These are phyloP conservation scores for Neurospora tetrasperma DNA, from an alignment of 495 filamentous ascomycete species.

Conservation along the genomic window DNA sequence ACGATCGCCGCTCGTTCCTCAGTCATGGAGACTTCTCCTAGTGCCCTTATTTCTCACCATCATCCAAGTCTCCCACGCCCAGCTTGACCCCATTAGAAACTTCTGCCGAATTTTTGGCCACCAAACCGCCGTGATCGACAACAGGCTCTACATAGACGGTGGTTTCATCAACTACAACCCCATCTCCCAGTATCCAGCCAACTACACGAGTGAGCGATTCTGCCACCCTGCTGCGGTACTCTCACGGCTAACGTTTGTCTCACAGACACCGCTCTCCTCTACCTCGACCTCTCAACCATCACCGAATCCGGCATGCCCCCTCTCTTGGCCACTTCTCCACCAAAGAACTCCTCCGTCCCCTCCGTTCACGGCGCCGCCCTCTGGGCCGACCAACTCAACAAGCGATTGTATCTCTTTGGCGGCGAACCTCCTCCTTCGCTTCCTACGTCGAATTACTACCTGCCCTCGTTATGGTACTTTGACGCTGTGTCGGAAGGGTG, in stretches of 20 bases:
- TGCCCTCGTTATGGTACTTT: constrained; percentile 32
- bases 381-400: constrained; percentile 44
- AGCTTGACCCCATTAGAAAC: constrained; percentile 31
- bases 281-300: constrained; percentile 35
- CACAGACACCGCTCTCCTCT: constrained; percentile 35
- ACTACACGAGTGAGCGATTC: constrained; percentile 37
- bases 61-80: not conserved
- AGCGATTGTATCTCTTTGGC: constrained; percentile 42
- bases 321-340: constrained; percentile 35
- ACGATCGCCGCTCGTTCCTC: not conserved
- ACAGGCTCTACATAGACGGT: constrained; percentile 44
- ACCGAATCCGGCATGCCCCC: constrained; percentile 36
- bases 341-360: constrained; percentile 38
- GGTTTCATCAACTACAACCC: constrained; percentile 39
- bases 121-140: constrained; percentile 40
- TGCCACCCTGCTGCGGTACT: not conserved
- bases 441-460: constrained; percentile 8
- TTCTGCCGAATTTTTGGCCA: constrained; percentile 43
- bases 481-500: constrained; percentile 31
- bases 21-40: not conserved
- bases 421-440: constrained; percentile 24
- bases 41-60: not conserved
- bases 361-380: constrained; percentile 34
- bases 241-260: not conserved
- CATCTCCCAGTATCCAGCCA: constrained; percentile 31